A percentile compares a stretch with the other conserved stretches of the same genome.
These are phyloP conservation scores for Penicillium griseofulvum DNA, from an alignment of 2,329 filamentous ascomycete genomes.

Conservation along the genomic window DNA sequence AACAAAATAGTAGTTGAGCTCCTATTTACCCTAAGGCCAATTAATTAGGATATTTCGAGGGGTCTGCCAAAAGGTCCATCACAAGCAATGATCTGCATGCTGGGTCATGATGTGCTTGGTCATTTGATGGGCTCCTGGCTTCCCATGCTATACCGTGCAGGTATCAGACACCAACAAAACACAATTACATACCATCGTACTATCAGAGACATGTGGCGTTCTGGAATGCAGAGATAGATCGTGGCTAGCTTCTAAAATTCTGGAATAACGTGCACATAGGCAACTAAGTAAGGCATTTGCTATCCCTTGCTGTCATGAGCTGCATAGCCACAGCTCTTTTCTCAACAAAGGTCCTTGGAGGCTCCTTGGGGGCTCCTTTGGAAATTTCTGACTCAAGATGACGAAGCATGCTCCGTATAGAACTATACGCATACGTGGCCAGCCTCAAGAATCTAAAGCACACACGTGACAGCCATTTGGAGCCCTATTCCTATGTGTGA, in stretches of 20 bases:
- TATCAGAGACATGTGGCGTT: not conserved
- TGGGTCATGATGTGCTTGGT: not conserved
- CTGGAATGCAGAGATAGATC: not conserved
- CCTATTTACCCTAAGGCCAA: not conserved
- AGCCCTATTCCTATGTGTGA: not conserved
- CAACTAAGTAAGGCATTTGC: not conserved
- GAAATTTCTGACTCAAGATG: not conserved
- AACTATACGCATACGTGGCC: not conserved
- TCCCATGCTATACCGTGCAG: not conserved
- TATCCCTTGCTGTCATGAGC: not conserved
- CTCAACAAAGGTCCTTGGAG: not conserved
- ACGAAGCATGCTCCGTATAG: not conserved
- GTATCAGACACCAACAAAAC: not conserved
- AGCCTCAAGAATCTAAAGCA: not conserved
- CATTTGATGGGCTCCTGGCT: not conserved
- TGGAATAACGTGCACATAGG: not conserved
- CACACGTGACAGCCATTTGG: not conserved
- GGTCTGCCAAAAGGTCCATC: not conserved
- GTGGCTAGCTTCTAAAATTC: not conserved
- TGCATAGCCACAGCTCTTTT: not conserved
- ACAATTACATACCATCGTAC: not conserved
- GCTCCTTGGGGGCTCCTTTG: not conserved
- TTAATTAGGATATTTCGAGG: not conserved
- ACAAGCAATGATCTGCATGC: not conserved
- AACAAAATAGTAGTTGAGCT: not conserved